Conservation (phyloP, 495 filamentous ascomycete genomes). For the Glonium stellatum region DNA sequence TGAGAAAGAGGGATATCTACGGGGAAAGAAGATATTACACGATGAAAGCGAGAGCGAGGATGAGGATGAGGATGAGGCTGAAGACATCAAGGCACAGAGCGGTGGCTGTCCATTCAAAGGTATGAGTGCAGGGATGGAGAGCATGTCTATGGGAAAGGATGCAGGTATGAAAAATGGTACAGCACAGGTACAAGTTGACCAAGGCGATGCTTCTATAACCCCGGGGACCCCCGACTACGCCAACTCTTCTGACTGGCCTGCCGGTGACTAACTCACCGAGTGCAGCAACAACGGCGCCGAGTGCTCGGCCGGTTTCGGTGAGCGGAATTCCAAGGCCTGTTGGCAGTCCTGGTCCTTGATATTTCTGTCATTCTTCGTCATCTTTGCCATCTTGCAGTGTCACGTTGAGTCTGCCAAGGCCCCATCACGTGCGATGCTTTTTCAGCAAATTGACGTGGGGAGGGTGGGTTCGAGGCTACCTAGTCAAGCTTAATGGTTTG, state of each 20-base stretch:
- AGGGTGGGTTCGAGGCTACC: no score
- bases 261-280: neutral
- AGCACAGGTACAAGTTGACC: neutral
- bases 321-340: conserved; percentile 5
- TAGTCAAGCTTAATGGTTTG: no score
- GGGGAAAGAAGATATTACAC: conserved; percentile 45
- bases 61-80: conserved; percentile 14
- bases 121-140: neutral
- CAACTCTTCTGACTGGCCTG: neutral
- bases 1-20: conserved; percentile 55
- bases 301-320: neutral
- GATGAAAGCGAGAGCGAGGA: conserved; percentile 26
- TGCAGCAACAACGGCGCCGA: neutral
- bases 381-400: no score
- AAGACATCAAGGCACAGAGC: neutral
- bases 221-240: neutral
- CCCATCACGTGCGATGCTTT: no score
- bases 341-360: neutral
- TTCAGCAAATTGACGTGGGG: no score
- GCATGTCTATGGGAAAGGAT: neutral
- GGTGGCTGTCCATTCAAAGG: conserved; percentile 21
- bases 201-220: neutral
- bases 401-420: no score
- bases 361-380: neutral
- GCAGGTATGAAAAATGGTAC: neutral